Evolutionary conservation across 2,329 filamentous ascomycete genomes (phyloP).

Genomic region (Zalaria sp.): DNA sequence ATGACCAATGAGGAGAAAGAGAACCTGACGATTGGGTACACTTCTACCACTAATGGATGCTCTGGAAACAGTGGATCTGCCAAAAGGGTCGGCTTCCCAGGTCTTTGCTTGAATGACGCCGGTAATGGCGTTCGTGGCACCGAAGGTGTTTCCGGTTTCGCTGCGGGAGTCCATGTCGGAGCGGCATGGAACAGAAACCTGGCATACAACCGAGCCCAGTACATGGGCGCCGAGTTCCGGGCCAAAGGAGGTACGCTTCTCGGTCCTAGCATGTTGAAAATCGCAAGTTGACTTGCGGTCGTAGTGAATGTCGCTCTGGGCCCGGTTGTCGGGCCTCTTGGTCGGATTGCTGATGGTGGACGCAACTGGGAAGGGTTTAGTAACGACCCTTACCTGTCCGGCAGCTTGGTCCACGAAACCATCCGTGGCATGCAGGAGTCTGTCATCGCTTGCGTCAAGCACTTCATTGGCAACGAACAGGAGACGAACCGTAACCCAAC

Average conservation of each 20-base stretch:
- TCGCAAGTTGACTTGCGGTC: not conserved
- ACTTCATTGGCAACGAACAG: conserved; percentile 39
- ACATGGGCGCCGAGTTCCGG: conserved; percentile 44
- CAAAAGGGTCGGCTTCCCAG: conserved; percentile 22
- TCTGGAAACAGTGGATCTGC: conserved; percentile 22
- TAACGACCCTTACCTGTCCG: conserved; percentile 51
- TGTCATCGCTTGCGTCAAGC: conserved; percentile 44
- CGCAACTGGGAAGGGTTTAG: conserved; percentile 68
- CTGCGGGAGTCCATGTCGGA: conserved; percentile 20
- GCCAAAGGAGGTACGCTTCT: conserved; percentile 15
- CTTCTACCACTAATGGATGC: conserved; percentile 16
- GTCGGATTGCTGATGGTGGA: conserved; percentile 51
- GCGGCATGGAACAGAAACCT: conserved; percentile 32
- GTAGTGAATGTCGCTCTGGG: conserved; percentile 57
- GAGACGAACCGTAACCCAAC: conserved; percentile 33
- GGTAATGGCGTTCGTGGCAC: conserved; percentile 28
- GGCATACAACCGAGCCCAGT: conserved; percentile 35
- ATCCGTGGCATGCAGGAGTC: conserved; percentile 43
- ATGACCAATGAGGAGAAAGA: conserved; percentile 23
- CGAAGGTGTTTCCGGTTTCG: conserved; percentile 28
- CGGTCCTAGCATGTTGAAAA: conserved; percentile 31
- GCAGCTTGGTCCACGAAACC: conserved; percentile 34
- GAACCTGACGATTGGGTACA: conserved; percentile 20
- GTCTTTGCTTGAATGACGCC: conserved; percentile 27
- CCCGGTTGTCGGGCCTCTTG: conserved; percentile 53